These are phyloP conservation scores for Penicillium roqueforti DNA, from an alignment of 495 filamentous ascomycete genomes.

Conservation along the genomic window DNA sequence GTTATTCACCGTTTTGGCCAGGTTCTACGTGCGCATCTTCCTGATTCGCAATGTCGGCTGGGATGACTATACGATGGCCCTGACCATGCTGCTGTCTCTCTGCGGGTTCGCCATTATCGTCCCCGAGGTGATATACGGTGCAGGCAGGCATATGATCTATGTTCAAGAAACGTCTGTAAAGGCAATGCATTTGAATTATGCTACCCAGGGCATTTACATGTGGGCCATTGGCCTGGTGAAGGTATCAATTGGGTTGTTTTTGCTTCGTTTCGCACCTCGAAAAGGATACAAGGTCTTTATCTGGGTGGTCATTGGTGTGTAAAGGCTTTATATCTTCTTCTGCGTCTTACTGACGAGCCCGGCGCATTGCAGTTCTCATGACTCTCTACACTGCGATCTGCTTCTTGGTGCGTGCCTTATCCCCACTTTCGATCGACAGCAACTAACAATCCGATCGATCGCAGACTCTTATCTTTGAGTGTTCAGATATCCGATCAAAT, in stretches of 20 bases:
- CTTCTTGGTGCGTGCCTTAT: constrained; percentile 16
- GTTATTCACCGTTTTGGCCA: constrained; percentile 19
- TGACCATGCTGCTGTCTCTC: constrained; percentile 33
- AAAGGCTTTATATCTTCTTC: not conserved
- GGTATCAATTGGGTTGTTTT: constrained; percentile 43
- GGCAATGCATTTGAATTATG: constrained; percentile 42
- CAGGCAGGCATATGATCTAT: constrained; percentile 35
- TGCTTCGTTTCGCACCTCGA: constrained; percentile 37
- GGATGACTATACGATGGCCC: constrained; percentile 42
- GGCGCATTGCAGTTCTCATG: constrained; percentile 33
- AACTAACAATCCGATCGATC: not conserved
- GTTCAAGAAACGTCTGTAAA: constrained; percentile 28
- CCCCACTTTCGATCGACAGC: not conserved
- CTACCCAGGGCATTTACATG: constrained; percentile 39
- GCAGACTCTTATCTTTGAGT: constrained; percentile 24
- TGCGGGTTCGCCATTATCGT: constrained; percentile 31
- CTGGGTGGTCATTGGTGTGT: constrained; percentile 23
- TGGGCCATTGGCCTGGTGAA: constrained; percentile 43
- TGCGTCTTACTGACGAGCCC: not conserved
- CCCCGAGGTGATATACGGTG: constrained; percentile 36
- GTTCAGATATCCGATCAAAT: constrained; percentile 20
- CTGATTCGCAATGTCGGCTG: constrained; percentile 35
- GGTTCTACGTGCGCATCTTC: constrained; percentile 38
- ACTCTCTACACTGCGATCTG: constrained; percentile 35
- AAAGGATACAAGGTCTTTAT: constrained; percentile 35